phyloP scores from a whole-genome alignment of 257 asterid species.

The Henckelia pumila region DNA sequence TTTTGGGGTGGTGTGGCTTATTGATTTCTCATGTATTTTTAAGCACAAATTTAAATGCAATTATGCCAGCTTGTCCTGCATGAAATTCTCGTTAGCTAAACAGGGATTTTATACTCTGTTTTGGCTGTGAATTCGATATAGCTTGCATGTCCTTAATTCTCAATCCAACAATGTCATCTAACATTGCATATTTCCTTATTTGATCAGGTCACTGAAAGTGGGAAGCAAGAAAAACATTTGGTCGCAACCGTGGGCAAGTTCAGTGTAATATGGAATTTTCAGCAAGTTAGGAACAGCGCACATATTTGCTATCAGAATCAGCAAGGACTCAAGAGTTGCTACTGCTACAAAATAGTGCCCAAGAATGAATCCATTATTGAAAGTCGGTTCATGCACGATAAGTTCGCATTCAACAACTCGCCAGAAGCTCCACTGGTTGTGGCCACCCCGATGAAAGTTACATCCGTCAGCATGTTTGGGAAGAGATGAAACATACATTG shows the following conservation, averaged over 20 bases:
- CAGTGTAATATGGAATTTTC: slow-evolving; percentile 90
- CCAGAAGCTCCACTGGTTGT: slow-evolving; percentile 97
- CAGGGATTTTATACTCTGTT: neutral
- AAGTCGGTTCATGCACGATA: slow-evolving; percentile 95
- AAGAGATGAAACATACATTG: slow-evolving; percentile 30
- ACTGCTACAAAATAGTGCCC: slow-evolving; percentile 81
- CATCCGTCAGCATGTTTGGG: slow-evolving; percentile 90
- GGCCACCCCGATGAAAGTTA: slow-evolving; percentile 90
- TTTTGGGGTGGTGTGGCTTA: too few species aligned
- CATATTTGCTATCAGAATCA: slow-evolving; percentile 85
- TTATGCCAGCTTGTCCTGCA: too few species aligned
- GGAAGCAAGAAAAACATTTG: slow-evolving; percentile 90
- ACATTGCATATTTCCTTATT: neutral
- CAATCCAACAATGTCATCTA: neutral
- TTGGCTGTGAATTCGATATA: neutral
- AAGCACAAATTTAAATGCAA: too few species aligned
- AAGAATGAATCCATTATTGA: slow-evolving; percentile 94
- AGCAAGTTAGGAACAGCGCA: slow-evolving; percentile 92
- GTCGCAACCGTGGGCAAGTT: slow-evolving; percentile 97
- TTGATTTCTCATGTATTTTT: too few species aligned
- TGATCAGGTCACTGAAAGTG: slow-evolving; percentile 92
- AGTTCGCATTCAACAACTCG: slow-evolving; percentile 57
- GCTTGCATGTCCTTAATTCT: neutral
- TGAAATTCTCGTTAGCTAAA: too few species aligned
- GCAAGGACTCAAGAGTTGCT: slow-evolving; percentile 98